phyloP scores from a whole-genome alignment of 805 yeast species.

The Jamesozyma rosinii region DNA sequence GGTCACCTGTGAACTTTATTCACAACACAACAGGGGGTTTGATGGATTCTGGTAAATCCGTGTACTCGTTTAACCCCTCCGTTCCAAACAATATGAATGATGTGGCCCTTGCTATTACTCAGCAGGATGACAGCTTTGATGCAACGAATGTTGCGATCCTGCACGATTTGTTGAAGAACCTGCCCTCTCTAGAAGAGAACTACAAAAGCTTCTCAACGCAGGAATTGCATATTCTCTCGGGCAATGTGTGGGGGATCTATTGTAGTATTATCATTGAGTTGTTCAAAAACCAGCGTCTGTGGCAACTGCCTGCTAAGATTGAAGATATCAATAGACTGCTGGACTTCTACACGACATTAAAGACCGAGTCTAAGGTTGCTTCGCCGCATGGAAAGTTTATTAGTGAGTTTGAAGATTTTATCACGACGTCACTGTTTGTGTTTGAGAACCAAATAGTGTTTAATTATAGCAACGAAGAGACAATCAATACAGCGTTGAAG shows the following conservation, averaged over 20 bases:
- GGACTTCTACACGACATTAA: slow-evolving; percentile 22
- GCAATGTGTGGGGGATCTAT: slow-evolving; percentile 28
- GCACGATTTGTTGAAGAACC: slow-evolving; percentile 27
- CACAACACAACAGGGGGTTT: slow-evolving; percentile 19
- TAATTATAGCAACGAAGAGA: slow-evolving; percentile 26
- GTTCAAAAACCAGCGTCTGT: slow-evolving; percentile 23
- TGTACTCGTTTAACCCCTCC: slow-evolving; percentile 21
- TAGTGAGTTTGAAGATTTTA: slow-evolving; percentile 25
- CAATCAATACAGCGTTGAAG: slow-evolving; percentile 30
- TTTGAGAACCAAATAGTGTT: slow-evolving; percentile 32
- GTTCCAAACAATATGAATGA: slow-evolving; percentile 14
- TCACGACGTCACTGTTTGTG: slow-evolving; percentile 31
- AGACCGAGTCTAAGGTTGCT: slow-evolving; percentile 22
- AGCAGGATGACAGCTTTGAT: slow-evolving; percentile 12
- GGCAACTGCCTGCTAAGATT: slow-evolving; percentile 28
- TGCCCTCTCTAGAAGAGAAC: slow-evolving; percentile 27
- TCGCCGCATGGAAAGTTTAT: slow-evolving; percentile 19
- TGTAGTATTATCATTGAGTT: slow-evolving; percentile 23
- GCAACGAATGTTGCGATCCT: slow-evolving; percentile 16
- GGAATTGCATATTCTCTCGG: slow-evolving; percentile 24
- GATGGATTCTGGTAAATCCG: slow-evolving; percentile 24
- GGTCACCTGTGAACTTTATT: slow-evolving; percentile 25
- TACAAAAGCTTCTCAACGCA: slow-evolving; percentile 23
- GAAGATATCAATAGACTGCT: slow-evolving; percentile 23
- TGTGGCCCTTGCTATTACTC: slow-evolving; percentile 10